A percentile compares a stretch with the other conserved stretches of the same genome.
Conservation (phyloP, 2,329 filamentous ascomycete genomes). For the Neospermospora avenae region DNA sequence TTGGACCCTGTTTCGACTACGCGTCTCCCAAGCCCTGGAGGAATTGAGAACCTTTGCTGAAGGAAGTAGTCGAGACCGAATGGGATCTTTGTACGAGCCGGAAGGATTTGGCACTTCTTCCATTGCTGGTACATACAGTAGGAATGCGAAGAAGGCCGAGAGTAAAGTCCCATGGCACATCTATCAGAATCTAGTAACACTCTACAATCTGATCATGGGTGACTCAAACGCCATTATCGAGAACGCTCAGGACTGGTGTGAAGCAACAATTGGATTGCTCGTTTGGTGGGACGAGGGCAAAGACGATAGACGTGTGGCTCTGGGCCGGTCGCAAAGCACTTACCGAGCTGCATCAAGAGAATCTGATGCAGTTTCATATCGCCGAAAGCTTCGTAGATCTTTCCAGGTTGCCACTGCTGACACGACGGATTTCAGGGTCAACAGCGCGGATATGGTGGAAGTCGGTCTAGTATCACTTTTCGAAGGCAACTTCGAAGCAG, state of each 20-base stretch:
- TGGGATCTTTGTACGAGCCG: conserved; percentile 34
- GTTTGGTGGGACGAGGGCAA: conserved; percentile 91
- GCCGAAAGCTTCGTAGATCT: conserved; percentile 67
- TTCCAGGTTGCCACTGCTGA: conserved; percentile 65
- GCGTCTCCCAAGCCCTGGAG: conserved; percentile 64
- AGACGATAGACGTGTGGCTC: conserved; percentile 40
- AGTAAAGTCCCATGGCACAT: conserved; percentile 87
- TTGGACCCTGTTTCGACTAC: conserved; percentile 80
- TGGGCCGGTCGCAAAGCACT: conserved; percentile 26
- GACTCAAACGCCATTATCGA: conserved; percentile 71
- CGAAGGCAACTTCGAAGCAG: conserved; percentile 75
- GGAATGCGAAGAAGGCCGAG: conserved; percentile 69
- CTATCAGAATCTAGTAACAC: conserved; percentile 75
- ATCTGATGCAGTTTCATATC: conserved; percentile 60
- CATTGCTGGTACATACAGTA: conserved; percentile 59
- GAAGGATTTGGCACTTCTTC: conserved; percentile 42
- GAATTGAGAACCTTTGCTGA: conserved; percentile 77
- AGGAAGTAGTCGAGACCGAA: conserved; percentile 53
- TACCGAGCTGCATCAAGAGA: conserved; percentile 39
- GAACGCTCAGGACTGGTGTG: conserved; percentile 84
- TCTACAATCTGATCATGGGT: conserved; percentile 81
- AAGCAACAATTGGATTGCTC: conserved; percentile 78
- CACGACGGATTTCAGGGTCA: conserved; percentile 70
- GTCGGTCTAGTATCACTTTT: conserved; percentile 79
- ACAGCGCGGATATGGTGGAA: conserved; percentile 72